phyloP scores from a whole-genome alignment of 176 grass and related monocot species.

The Zea luxurians region DNA sequence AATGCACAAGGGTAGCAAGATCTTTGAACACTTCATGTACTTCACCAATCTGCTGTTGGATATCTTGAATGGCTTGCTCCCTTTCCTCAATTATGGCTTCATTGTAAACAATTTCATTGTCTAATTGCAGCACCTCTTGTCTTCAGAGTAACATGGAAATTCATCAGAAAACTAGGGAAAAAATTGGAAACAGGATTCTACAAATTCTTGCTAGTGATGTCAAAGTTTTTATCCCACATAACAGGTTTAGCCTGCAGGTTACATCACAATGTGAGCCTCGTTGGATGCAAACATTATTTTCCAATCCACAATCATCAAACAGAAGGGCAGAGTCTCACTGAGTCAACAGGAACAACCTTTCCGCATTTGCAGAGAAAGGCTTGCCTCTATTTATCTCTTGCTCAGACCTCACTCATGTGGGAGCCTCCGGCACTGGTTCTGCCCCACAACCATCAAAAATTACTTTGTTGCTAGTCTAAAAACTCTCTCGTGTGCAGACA shows the following conservation, averaged over 20 bases:
- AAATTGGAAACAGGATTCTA: neutral
- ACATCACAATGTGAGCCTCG: neutral
- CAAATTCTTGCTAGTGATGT: neutral
- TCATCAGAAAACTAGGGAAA: conserved; percentile 10
- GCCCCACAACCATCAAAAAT: neutral
- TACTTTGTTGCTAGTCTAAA: neutral
- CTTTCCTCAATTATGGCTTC: conserved; percentile 97
- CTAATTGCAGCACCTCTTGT: conserved; percentile 81
- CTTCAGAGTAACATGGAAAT: conserved; percentile 43
- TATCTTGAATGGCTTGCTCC: conserved; percentile 87
- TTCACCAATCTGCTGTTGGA: conserved; percentile 96
- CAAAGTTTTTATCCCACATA: neutral
- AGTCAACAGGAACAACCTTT: no score
- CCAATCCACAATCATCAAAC: neutral
- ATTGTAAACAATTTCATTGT: conserved; percentile 95
- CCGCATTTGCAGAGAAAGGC: no score
- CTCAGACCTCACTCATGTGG: no score
- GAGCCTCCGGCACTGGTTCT: no score
- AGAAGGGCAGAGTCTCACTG: neutral
- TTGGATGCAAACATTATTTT: neutral
- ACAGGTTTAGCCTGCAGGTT: neutral
- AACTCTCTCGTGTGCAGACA: neutral
- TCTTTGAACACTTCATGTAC: conserved; percentile 96
- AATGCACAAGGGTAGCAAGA: conserved; percentile 85
- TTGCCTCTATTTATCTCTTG: no score